phyloP scores from a whole-genome alignment of 306 rosid species.

The Vigna reflexopilosa region DNA sequence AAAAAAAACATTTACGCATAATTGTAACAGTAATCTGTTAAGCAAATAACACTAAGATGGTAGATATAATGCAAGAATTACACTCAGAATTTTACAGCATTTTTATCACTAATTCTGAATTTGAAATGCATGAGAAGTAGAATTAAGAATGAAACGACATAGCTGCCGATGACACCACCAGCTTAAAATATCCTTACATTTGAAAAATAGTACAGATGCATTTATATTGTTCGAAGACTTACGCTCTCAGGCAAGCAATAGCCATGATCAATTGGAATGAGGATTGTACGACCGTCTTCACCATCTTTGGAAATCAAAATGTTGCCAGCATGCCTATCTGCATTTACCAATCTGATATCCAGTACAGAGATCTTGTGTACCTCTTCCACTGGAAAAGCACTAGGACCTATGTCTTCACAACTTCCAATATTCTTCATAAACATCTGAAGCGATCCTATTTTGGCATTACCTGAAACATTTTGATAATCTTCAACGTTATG shows the following conservation, averaged over 20 bases:
- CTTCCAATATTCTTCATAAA: constrained; percentile 63
- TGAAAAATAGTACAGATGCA: constrained; percentile 16
- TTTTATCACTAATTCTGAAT: constrained; percentile 17
- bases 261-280: constrained; percentile 74
- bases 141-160: constrained; percentile 17
- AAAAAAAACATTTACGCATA: background rate
- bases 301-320: constrained; percentile 58
- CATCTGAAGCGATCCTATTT: constrained; percentile 70
- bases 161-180: constrained; percentile 24
- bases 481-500: constrained; percentile 59
- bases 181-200: constrained; percentile 16
- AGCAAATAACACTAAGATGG: background rate
- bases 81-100: background rate
- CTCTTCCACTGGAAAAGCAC: constrained; percentile 64
- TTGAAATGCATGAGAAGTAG: constrained; percentile 25
- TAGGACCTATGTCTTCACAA: constrained; percentile 73
- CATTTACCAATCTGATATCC: constrained; percentile 73
- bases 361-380: constrained; percentile 73
- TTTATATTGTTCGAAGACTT: constrained; percentile 41
- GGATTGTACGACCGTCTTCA: constrained; percentile 50
- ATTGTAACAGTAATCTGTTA: background rate
- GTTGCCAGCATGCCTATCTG: constrained; percentile 76
- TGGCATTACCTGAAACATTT: constrained; percentile 43
- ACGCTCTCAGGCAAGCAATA: constrained; percentile 68
- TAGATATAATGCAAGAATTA: constrained; percentile 19